Evolutionary conservation across 2,329 filamentous ascomycete genomes (phyloP).

Genomic region (Zopfia rhizophila): DNA sequence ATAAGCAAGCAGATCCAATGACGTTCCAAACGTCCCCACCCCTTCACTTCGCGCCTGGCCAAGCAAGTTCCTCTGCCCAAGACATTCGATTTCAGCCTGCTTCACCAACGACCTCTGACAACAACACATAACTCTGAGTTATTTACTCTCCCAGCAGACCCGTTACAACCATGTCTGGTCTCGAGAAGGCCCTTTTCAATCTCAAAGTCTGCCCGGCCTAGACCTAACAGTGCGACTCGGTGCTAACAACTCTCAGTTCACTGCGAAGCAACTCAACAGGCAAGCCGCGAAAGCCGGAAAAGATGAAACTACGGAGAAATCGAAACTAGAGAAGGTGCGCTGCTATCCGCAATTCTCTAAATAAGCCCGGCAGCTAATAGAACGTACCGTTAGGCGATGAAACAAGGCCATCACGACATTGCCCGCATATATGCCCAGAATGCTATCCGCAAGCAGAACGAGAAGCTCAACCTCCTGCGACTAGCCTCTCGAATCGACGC

Average conservation of each 20-base stretch:
- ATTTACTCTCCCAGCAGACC: too few relatives aligned
- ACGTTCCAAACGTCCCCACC: background rate
- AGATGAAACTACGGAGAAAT: conserved; percentile 69
- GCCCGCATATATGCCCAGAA: conserved; percentile 72
- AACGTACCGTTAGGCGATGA: conserved; percentile 61
- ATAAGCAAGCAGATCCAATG: conserved; percentile 1
- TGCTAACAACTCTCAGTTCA: conserved; percentile 61
- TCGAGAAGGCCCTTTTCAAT: conserved; percentile 71
- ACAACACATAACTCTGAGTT: too few relatives aligned
- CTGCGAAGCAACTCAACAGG: conserved; percentile 70
- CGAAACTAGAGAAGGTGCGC: conserved; percentile 68
- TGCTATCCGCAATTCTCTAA: background rate
- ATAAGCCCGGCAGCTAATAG: background rate
- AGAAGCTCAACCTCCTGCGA: conserved; percentile 68
- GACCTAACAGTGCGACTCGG: conserved; percentile 7
- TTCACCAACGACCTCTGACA: background rate
- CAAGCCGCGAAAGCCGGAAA: conserved; percentile 71
- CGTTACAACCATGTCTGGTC: conserved; percentile 67
- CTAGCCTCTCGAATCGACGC: conserved; percentile 69
- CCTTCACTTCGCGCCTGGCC: background rate
- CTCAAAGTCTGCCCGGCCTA: conserved; percentile 61
- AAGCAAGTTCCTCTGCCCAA: background rate
- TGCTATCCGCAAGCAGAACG: conserved; percentile 71
- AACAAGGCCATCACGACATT: conserved; percentile 68
- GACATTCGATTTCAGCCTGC: background rate